A percentile compares a stretch with the other conserved stretches of the same genome.
These are phyloP conservation scores for Talaromyces verruculosus DNA, from an alignment of 2,329 filamentous ascomycete genomes.

Conservation along the genomic window DNA sequence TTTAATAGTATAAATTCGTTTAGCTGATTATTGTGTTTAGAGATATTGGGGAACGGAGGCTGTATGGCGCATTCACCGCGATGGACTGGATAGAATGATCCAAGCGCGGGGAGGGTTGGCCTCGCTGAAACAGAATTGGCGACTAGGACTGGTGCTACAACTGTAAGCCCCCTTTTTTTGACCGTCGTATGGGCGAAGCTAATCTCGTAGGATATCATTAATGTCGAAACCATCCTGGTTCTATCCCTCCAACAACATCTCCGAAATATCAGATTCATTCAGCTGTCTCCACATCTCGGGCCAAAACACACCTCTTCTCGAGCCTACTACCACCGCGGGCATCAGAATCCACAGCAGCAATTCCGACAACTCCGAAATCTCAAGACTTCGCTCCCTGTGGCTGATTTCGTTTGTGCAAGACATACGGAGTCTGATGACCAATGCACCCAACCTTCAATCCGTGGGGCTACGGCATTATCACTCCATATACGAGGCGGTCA, in stretches of 20 bases:
- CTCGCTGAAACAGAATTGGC: constrained; percentile 16
- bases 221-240: constrained; percentile 21
- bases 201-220: neutral
- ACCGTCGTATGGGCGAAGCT: neutral
- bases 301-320: neutral
- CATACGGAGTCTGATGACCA: constrained; percentile 19
- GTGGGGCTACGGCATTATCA: constrained; percentile 17
- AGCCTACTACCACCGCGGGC: neutral
- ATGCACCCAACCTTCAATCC: constrained; percentile 2
- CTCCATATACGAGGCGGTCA: constrained; percentile 9
- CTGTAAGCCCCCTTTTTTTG: constrained; percentile 4
- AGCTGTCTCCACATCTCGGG: constrained; percentile 2
- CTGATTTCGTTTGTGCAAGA: constrained; percentile 20
- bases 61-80: constrained; percentile 16
- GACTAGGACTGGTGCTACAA: constrained; percentile 15
- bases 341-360: constrained; percentile 1
- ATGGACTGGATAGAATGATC: constrained; percentile 18
- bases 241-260: constrained; percentile 19
- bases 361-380: constrained; percentile 3
- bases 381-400: constrained; percentile 18
- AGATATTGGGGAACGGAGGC: constrained; percentile 19
- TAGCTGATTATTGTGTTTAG: neutral
- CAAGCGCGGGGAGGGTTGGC: constrained; percentile 13
- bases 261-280: constrained; percentile 17
- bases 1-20: neutral